These are phyloP conservation scores for Torulaspora globosa DNA, from an alignment of 1,139 yeast species.

Conservation along the genomic window DNA sequence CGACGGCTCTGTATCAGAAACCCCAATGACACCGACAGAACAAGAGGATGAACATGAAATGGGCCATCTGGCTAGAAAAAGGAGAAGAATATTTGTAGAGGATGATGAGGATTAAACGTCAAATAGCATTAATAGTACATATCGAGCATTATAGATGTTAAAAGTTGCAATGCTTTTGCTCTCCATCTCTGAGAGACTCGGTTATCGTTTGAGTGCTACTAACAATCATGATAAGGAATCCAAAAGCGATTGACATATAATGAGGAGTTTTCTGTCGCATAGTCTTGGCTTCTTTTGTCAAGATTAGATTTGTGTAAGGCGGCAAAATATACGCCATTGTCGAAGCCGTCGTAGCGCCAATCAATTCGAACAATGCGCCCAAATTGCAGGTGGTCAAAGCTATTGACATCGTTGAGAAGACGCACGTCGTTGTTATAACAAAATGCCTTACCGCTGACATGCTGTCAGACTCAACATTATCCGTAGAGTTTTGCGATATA, in stretches of 20 bases:
- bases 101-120: constrained; percentile 15
- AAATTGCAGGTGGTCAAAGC: constrained; percentile 80
- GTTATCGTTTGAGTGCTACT: constrained; percentile 71
- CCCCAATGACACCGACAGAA: neutral
- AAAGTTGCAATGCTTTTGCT: constrained; percentile 43
- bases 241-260: constrained; percentile 63
- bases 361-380: constrained; percentile 82
- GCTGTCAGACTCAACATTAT: constrained; percentile 35
- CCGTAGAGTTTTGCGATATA: constrained; percentile 36
- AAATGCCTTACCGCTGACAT: constrained; percentile 53
- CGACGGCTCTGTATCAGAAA: neutral
- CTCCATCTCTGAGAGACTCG: constrained; percentile 45
- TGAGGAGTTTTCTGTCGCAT: constrained; percentile 49
- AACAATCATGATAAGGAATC: constrained; percentile 68
- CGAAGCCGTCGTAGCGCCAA: constrained; percentile 91
- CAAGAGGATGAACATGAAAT: constrained; percentile 6
- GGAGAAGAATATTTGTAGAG: constrained; percentile 10
- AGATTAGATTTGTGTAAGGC: constrained; percentile 71
- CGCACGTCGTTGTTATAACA: constrained; percentile 61
- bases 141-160: constrained; percentile 7
- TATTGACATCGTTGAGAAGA: constrained; percentile 67
- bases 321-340: constrained; percentile 90
- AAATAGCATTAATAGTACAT: neutral
- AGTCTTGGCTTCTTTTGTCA: constrained; percentile 52
- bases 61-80: constrained; percentile 3